Percentiles rank a stretch among this genome's conserved stretches.
Conservation (phyloP, 2,329 filamentous ascomycete genomes). For the Xylaria sp. region DNA sequence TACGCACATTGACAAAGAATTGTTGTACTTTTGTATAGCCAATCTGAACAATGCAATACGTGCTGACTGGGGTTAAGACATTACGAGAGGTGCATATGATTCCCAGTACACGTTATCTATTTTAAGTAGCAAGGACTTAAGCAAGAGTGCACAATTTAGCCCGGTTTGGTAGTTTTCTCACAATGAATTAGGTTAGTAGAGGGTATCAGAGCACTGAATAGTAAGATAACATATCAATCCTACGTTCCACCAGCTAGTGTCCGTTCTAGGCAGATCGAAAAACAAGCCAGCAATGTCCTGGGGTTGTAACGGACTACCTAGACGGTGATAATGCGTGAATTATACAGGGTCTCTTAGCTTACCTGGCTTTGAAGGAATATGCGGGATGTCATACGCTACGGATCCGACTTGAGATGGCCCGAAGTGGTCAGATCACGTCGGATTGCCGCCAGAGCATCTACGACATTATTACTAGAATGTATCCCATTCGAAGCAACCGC, state of each 20-base stretch:
- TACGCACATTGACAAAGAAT: background rate
- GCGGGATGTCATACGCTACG: background rate
- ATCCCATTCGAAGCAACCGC: background rate
- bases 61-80: no score
- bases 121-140: background rate
- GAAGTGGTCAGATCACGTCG: background rate
- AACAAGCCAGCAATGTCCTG: background rate
- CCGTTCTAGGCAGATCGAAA: background rate
- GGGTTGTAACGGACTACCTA: background rate
- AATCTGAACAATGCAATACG: background rate
- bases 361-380: background rate
- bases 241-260: background rate
- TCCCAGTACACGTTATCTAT: background rate
- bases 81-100: background rate
- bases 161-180: no score
- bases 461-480: slow-evolving; percentile 12
- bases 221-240: background rate
- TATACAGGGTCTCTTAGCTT: slow-evolving; percentile 2
- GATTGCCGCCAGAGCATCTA: background rate
- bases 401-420: background rate
- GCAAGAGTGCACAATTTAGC: background rate
- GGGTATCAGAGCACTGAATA: background rate
- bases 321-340: background rate
- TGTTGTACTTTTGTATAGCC: background rate
- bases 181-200: background rate